phyloP scores from a whole-genome alignment of 2,329 filamentous ascomycete genomes.

The Fusarium guadeloupense region DNA sequence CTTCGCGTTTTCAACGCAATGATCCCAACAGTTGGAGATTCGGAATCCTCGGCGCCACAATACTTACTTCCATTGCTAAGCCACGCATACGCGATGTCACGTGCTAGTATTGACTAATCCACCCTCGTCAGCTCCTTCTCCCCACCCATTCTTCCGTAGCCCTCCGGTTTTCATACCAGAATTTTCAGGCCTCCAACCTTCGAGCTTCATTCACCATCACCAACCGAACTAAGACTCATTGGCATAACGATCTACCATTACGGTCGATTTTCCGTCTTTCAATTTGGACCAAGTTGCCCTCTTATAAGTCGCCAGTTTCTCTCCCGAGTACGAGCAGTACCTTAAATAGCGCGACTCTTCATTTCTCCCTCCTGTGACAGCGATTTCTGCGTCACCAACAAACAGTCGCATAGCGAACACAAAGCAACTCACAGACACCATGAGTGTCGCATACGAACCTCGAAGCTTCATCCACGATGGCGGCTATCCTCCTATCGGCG shows the following conservation, averaged over 20 bases:
- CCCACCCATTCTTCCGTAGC: constrained; percentile 33
- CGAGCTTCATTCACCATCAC: constrained; percentile 34
- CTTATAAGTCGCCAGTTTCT: background rate
- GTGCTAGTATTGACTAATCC: constrained; percentile 47
- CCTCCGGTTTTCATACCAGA: constrained; percentile 47
- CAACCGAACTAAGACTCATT: constrained; percentile 20
- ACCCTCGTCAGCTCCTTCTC: constrained; percentile 34
- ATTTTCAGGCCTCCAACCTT: constrained; percentile 49
- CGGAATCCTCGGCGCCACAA: constrained; percentile 40
- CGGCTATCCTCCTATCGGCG: constrained; percentile 58
- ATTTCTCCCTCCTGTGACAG: constrained; percentile 14
- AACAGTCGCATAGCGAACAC: constrained; percentile 12
- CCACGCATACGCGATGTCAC: constrained; percentile 42
- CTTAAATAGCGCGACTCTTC: constrained; percentile 21
- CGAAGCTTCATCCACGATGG: constrained; percentile 58
- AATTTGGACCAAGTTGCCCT: background rate
- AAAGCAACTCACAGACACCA: constrained; percentile 45
- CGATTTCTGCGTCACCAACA: constrained; percentile 25
- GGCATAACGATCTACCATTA: constrained; percentile 13
- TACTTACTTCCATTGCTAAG: constrained; percentile 28
- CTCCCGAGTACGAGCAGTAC: background rate
- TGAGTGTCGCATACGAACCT: constrained; percentile 64
- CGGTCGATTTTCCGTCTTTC: background rate
- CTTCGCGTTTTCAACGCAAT: constrained; percentile 7
- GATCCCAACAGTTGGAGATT: constrained; percentile 13